Conservation (phyloP, 2,329 filamentous ascomycete genomes). For the Bipolaris victoriae region DNA sequence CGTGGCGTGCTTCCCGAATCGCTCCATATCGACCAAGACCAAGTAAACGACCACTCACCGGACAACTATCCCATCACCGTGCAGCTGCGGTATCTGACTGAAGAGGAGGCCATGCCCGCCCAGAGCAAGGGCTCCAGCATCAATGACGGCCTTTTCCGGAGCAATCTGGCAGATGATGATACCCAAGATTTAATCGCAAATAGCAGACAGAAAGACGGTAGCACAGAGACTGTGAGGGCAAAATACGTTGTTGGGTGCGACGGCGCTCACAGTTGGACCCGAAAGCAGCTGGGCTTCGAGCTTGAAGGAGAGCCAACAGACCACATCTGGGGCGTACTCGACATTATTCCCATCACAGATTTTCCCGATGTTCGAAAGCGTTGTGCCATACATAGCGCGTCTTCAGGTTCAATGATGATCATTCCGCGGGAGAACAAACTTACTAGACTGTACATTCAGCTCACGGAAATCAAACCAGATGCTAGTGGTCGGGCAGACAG, state of each 20-base stretch:
- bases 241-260: constrained; percentile 73
- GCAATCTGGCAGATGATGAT: constrained; percentile 64
- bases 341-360: constrained; percentile 61
- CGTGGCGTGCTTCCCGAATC: constrained; percentile 64
- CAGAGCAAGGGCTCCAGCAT: constrained; percentile 47
- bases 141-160: constrained; percentile 64
- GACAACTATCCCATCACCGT: constrained; percentile 66
- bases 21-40: constrained; percentile 61
- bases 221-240: constrained; percentile 56
- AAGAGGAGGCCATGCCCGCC: constrained; percentile 63
- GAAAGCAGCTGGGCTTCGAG: constrained; percentile 63
- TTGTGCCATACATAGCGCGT: constrained; percentile 64
- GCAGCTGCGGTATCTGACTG: constrained; percentile 61
- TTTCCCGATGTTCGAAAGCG: constrained; percentile 66
- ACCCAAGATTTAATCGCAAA: constrained; percentile 59
- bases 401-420: constrained; percentile 66
- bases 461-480: constrained; percentile 57
- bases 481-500: constrained; percentile 59
- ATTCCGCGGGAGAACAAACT: constrained; percentile 69
- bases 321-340: constrained; percentile 60
- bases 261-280: constrained; percentile 70
- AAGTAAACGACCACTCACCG: constrained; percentile 54
- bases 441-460: constrained; percentile 69
- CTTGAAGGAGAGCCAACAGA: constrained; percentile 63
- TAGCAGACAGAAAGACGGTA: constrained; percentile 46